Evolutionary conservation across 2,329 filamentous ascomycete genomes (phyloP).

Genomic region (Aspergillaceae sp.): DNA sequence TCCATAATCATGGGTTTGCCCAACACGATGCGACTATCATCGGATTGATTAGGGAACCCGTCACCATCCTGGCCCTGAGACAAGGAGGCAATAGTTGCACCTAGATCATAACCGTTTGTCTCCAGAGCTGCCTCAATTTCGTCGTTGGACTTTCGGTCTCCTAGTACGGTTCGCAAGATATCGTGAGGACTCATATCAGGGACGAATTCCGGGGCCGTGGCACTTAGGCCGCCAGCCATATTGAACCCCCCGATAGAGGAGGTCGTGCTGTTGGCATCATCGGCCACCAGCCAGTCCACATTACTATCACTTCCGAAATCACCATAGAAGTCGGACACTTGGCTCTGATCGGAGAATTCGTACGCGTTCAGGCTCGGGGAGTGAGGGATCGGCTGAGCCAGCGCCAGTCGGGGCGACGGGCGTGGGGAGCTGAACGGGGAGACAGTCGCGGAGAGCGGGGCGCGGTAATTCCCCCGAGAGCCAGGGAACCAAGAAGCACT

Average conservation of each 20-base stretch:
- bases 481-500: conserved; percentile 68
- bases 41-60: conserved; percentile 41
- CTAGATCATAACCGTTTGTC: conserved; percentile 83
- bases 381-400: conserved; percentile 89
- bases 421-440: conserved; percentile 92
- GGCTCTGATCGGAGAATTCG: conserved; percentile 79
- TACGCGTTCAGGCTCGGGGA: conserved; percentile 92
- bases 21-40: conserved; percentile 62
- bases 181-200: conserved; percentile 96
- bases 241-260: conserved; percentile 71
- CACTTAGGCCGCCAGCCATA: conserved; percentile 58
- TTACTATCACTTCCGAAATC: conserved; percentile 81
- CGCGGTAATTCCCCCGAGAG: conserved; percentile 64
- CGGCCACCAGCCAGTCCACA: conserved; percentile 89
- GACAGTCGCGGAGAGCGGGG: conserved; percentile 64
- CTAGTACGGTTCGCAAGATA: conserved; percentile 89
- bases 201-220: conserved; percentile 72
- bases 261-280: conserved; percentile 72
- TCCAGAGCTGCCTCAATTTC: conserved; percentile 90
- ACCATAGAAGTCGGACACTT: conserved; percentile 72
- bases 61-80: conserved; percentile 63
- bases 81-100: conserved; percentile 78
- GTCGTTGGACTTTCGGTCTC: conserved; percentile 80
- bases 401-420: conserved; percentile 81
- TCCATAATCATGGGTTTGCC: conserved; percentile 82